A percentile compares a stretch with the other conserved stretches of the same genome.
Evolutionary conservation across 164 flowering plant genomes (phyloP).

Genomic region (Euptelea pleiosperma): DNA sequence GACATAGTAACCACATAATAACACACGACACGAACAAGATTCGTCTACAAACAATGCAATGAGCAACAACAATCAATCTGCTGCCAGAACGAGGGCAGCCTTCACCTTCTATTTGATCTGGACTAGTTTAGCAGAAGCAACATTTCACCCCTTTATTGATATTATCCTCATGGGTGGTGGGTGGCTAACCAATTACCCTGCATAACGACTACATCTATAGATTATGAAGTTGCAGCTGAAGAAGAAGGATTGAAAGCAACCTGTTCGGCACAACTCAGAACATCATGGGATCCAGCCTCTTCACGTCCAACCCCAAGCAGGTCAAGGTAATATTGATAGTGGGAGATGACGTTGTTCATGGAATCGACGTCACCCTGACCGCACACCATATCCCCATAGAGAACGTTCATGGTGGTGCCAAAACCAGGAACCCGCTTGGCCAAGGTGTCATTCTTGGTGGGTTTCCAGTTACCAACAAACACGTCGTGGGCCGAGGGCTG

Average conservation of each 20-base stretch:
- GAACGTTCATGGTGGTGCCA: slow-evolving; percentile 84
- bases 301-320: slow-evolving; percentile 74
- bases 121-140: slow-evolving; percentile 1
- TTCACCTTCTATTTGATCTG: slow-evolving; percentile 6
- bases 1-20: slow-evolving; percentile 9
- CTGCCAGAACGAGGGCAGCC: background rate
- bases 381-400: slow-evolving; percentile 64
- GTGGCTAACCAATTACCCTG: background rate
- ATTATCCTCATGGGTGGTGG: slow-evolving; percentile 3
- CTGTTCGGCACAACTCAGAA: slow-evolving; percentile 67
- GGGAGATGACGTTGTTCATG: slow-evolving; percentile 76
- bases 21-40: slow-evolving; percentile 3
- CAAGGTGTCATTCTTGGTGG: slow-evolving; percentile 81
- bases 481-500: slow-evolving; percentile 78
- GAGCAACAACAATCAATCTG: slow-evolving; percentile 8
- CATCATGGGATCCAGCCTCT: slow-evolving; percentile 58
- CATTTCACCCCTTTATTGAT: slow-evolving; percentile 14
- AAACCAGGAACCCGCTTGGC: slow-evolving; percentile 70
- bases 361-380: slow-evolving; percentile 66
- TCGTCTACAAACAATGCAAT: slow-evolving; percentile 15
- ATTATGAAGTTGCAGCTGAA: slow-evolving; percentile 37
- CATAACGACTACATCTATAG: slow-evolving; percentile 1
- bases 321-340: slow-evolving; percentile 74
- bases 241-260: slow-evolving; percentile 53
- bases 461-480: slow-evolving; percentile 85